Base-by-base conservation (phyloP, 495 filamentous ascomycete species). In the Daldinia grandis region DNA sequence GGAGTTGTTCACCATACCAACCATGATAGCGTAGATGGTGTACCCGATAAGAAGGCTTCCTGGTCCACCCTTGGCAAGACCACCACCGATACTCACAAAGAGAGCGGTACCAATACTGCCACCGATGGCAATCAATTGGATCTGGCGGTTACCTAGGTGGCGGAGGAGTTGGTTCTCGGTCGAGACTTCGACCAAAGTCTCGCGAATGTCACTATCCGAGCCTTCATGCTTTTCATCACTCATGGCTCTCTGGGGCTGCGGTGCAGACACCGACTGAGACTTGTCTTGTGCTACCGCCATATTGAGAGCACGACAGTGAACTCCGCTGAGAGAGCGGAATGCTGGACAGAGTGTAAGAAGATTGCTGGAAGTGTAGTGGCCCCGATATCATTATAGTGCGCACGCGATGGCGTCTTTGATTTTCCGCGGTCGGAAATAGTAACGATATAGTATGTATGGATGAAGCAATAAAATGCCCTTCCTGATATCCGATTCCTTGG, bases 91-190 rank as follows among this genome's bases (percentile, higher is more conserved):
- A 62, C 89, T 87, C 25, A 93, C 89, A 78, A 89, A 93, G 10
- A 93, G 80, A 2, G 86, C 91, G n/a, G 92, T 93, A n/a, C 92
- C 91, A 74, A 93, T 93, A 35, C 88, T 89, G 35, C 91, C 91
- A 38, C 91, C 91, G 69, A 93, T 89, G 42, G 88, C 90, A 58
- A 93, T 93, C 61, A 94, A 79, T 71, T 92, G 89, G 59, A 92
- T 87, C 74, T 92, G 90, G 51, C 90, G 82, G 19, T 88, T 85
- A 59, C 88, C 88, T 24, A 92, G 78, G 68, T 83, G 86, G 8
- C 89, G 87, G 15, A 85, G 83, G 7, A 80, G 74, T 37, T 76
- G 74, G 58, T 78, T 74, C 9, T 64, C 15, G 14, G 44, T 38
- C 50, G 70, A 62, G n/a, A 57, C 66, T 37, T 59, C 59, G 56